A percentile compares a stretch with the other conserved stretches of the same genome.
Conservation (phyloP, 805 yeast genomes). For the Starmera amethionina region DNA sequence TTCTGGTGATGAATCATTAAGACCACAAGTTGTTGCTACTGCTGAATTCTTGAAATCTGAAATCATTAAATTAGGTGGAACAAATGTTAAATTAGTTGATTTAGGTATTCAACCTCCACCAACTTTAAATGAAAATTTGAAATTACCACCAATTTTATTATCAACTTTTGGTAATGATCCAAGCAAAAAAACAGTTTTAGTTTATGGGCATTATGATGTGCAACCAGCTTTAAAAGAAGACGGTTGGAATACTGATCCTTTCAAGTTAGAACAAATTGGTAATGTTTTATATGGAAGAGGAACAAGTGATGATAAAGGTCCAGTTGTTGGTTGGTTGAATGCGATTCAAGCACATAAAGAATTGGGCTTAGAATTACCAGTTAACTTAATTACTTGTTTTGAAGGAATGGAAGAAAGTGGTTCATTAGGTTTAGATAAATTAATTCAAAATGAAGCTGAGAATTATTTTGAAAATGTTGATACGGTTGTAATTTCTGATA, state of each 20-base stretch:
- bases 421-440: conserved; percentile 78
- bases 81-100: conserved; percentile 71
- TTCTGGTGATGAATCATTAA: conserved; percentile 77
- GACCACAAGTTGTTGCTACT: conserved; percentile 87
- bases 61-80: conserved; percentile 63
- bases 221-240: conserved; percentile 91
- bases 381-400: conserved; percentile 83
- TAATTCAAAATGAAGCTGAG: conserved; percentile 71
- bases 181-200: conserved; percentile 73
- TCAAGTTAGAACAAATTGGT: conserved; percentile 58
- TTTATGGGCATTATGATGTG: conserved; percentile 97
- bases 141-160: conserved; percentile 91
- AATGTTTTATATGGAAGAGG: conserved; percentile 85
- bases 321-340: conserved; percentile 95
- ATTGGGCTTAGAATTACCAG: conserved; percentile 82
- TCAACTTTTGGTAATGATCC: conserved; percentile 82
- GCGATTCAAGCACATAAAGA: conserved; percentile 83
- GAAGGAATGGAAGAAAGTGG: conserved; percentile 99
- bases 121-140: conserved; percentile 51
- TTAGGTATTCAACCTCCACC: conserved; percentile 93
- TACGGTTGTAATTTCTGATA: conserved; percentile 92
- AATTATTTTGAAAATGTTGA: conserved; percentile 81
- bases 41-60: conserved; percentile 71
- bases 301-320: conserved; percentile 96
- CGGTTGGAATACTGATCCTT: conserved; percentile 96